phyloP scores from a whole-genome alignment of 805 yeast species.

The Metschnikowia orientalis region DNA sequence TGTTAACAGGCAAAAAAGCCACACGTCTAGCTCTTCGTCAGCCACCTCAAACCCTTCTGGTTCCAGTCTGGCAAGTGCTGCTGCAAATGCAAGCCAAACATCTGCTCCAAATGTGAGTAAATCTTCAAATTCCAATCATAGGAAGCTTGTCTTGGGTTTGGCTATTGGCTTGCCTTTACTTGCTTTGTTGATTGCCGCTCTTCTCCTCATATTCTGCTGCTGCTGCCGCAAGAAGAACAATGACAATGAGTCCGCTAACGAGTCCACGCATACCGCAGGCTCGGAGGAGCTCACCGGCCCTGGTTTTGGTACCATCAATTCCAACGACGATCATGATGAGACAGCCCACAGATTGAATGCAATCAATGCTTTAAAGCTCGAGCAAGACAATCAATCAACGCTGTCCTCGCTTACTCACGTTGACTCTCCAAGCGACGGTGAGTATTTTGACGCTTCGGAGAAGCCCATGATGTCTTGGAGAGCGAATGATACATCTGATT shows the following conservation, averaged over 20 bases:
- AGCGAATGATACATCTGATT: conserved; percentile 33
- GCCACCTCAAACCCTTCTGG: conserved; percentile 27
- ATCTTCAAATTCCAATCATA: conserved; percentile 31
- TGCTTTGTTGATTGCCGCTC: conserved; percentile 44
- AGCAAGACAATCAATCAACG: conserved; percentile 31
- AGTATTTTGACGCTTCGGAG: conserved; percentile 34
- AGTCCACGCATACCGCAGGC: conserved; percentile 9
- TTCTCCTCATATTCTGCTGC: conserved; percentile 50
- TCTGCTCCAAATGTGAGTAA: conserved; percentile 12
- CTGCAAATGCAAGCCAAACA: conserved; percentile 26
- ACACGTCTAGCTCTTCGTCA: conserved; percentile 22
- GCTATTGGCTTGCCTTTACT: conserved; percentile 80
- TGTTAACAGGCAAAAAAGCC: conserved; percentile 20
- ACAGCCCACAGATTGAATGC: conserved; percentile 43
- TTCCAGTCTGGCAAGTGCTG: conserved; percentile 21
- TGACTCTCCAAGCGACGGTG: conserved; percentile 27
- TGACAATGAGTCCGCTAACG: conserved; percentile 12
- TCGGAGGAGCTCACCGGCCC: conserved; percentile 25
- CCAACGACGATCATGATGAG: conserved; percentile 24
- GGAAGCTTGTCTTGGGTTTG: conserved; percentile 77
- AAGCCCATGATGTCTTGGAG: conserved; percentile 42
- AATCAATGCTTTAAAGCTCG: conserved; percentile 49
- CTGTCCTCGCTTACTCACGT: conserved; percentile 54
- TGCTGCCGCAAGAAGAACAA: conserved; percentile 36
- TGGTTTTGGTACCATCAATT: conserved; percentile 29